phyloP scores from a whole-genome alignment of 345 rosid genomes.

The Hypericum perforatum region DNA sequence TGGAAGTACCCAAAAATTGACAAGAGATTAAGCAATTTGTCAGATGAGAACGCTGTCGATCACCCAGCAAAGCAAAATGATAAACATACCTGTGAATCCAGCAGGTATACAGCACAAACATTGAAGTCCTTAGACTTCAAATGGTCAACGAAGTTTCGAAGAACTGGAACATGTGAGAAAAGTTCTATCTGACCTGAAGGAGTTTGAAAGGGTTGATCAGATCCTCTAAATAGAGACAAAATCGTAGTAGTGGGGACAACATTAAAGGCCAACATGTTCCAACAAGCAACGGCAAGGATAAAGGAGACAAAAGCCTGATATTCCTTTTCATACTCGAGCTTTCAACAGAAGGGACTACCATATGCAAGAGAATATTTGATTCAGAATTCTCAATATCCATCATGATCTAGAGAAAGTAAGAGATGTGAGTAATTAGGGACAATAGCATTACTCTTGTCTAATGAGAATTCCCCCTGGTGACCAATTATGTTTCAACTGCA shows the following conservation, averaged over 20 bases:
- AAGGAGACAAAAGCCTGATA: too few species aligned
- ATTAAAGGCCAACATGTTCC: too few species aligned
- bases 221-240: not conserved
- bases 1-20: conserved; percentile 18
- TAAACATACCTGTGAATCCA: conserved; percentile 80
- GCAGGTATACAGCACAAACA: conserved; percentile 75
- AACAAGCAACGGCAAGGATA: too few species aligned
- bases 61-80: not conserved
- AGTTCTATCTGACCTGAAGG: conserved; percentile 75
- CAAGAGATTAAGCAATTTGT: not conserved
- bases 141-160: conserved; percentile 83
- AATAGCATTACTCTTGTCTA: too few species aligned
- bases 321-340: too few species aligned
- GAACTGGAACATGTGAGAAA: conserved; percentile 83
- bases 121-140: conserved; percentile 70
- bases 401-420: too few species aligned
- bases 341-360: too few species aligned
- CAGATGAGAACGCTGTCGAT: not conserved
- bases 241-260: too few species aligned
- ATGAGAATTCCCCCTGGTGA: too few species aligned
- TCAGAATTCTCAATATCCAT: too few species aligned
- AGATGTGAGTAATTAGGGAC: too few species aligned
- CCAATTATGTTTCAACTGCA: not conserved
- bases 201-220: not conserved
- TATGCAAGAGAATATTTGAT: too few species aligned